phyloP scores from a whole-genome alignment of 176 grass and related monocot species.

The Oryza longistaminata region DNA sequence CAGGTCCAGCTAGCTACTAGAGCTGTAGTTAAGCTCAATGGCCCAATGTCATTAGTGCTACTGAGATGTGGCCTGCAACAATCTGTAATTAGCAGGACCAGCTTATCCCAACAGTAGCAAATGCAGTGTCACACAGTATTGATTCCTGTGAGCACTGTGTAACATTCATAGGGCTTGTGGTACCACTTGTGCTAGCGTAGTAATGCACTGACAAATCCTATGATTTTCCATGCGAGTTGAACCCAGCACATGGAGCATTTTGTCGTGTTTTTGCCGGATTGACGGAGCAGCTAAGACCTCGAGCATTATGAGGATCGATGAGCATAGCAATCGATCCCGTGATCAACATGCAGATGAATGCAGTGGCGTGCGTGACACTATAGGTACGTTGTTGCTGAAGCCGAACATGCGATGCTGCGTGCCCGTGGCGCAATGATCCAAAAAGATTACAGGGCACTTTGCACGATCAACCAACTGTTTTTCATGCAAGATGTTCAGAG shows the following conservation, averaged over 20 bases:
- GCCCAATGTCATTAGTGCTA: constrained; percentile 8
- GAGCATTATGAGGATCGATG: constrained; percentile 11
- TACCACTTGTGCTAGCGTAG: neutral
- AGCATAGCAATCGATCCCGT: constrained; percentile 17
- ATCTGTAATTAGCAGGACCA: constrained; percentile 26
- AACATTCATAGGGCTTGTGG: neutral
- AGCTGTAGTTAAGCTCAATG: neutral
- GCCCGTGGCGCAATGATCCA: constrained; percentile 32
- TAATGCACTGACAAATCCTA: neutral
- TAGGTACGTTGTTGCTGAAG: neutral
- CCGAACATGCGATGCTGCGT: constrained; percentile 22
- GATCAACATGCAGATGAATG: neutral
- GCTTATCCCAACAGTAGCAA: constrained; percentile 5
- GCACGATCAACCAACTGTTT: neutral
- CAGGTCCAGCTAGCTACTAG: neutral
- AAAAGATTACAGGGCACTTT: neutral
- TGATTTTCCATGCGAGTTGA: neutral
- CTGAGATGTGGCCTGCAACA: neutral
- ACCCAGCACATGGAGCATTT: neutral
- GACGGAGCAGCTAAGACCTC: neutral
- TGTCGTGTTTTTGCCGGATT: neutral
- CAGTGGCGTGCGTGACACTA: neutral
- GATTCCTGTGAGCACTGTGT: neutral
- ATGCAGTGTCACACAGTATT: neutral
- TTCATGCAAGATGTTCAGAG: constrained; percentile 7